Evolutionary conservation across 345 rosid species (phyloP), one percentile per base, ranked within the genome.

Genomic region (Hypericum androsaemum): DNA sequence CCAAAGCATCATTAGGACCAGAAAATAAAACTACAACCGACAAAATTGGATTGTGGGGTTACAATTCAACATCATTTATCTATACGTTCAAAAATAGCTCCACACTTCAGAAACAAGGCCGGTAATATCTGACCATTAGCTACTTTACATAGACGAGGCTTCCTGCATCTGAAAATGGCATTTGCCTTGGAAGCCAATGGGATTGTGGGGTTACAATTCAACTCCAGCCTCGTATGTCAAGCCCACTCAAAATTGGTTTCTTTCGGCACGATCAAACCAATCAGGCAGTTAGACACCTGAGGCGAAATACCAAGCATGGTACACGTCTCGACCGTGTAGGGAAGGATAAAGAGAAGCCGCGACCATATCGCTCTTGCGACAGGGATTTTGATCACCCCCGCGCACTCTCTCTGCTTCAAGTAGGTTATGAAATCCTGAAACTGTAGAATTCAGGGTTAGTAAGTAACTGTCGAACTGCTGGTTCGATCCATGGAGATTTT

Each of bases 311-410:
- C 80, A 50, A 92, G 90, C 81, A 88, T 56, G 12, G 97, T 72
- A 66, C 97, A 88, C 14, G 75, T 53, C 12, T 88, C 95, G 46
- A 74, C 74, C 6, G 95, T 78, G 75, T 77, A 71, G 0, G 98
- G 88, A 59, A 92, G 88, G 63, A 88, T 80, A 61, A 88, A 92
- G 60, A 88, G 86, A 74, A 84, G 95, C 83, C 98, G 81, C 40
- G 94, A 70, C 98, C 98, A 88, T 55, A 85, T 67, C 47, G 88
- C 73, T 60, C 67, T 81, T 48, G 64, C 50, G n/a, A 79, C 81
- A 17, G 96, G 97, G 61, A 92, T 75, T 72, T 83, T 92, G 59
- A 92, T 92, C 36, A 92, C 98, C 64, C 98, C 98, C 0, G 98
- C 97, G 60, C 98, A 92, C 13, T 83, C 88, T 65, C 95, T 78